phyloP scores from a whole-genome alignment of 768 basidiomycete genomes.

The Termitomyces sp. region DNA sequence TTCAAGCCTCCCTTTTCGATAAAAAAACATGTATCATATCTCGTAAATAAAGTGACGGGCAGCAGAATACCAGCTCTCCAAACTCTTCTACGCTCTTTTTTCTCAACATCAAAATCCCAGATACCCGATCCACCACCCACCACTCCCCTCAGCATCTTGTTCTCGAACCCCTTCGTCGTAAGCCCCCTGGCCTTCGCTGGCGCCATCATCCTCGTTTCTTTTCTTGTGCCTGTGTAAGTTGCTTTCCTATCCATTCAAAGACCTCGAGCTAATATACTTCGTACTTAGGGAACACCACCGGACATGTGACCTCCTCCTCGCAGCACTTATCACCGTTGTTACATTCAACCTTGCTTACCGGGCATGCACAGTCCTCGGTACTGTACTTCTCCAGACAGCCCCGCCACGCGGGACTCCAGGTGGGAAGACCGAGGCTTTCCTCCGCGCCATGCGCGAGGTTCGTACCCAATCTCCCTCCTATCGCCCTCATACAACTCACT shows the following conservation, averaged over 20 bases:
- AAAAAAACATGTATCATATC: not conserved
- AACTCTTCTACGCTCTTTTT: conserved; percentile 41
- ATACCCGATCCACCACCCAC: conserved; percentile 28
- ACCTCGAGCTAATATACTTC: not conserved
- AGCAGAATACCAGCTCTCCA: conserved; percentile 53
- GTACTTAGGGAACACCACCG: conserved; percentile 48
- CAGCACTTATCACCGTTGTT: conserved; percentile 66
- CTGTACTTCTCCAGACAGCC: conserved; percentile 85
- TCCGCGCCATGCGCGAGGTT: conserved; percentile 80
- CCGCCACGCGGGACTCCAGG: conserved; percentile 56
- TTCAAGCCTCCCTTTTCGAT: not conserved
- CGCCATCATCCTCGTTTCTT: conserved; percentile 38
- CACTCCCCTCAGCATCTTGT: conserved; percentile 29
- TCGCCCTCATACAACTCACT: not conserved
- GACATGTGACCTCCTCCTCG: conserved; percentile 79
- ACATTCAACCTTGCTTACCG: conserved; percentile 85
- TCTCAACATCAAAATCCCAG: conserved; percentile 28
- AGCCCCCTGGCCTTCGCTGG: conserved; percentile 57
- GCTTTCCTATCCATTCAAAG: not conserved
- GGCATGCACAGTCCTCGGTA: conserved; percentile 78
- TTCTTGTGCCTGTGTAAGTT: not conserved
- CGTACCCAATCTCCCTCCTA: conserved; percentile 13
- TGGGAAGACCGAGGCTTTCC: conserved; percentile 76
- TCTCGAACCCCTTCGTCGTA: conserved; percentile 73
- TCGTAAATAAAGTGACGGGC: conserved; percentile 41